These are phyloP conservation scores for Sugiyamaella neomexicana DNA, from an alignment of 1,139 yeast species.

Conservation along the genomic window DNA sequence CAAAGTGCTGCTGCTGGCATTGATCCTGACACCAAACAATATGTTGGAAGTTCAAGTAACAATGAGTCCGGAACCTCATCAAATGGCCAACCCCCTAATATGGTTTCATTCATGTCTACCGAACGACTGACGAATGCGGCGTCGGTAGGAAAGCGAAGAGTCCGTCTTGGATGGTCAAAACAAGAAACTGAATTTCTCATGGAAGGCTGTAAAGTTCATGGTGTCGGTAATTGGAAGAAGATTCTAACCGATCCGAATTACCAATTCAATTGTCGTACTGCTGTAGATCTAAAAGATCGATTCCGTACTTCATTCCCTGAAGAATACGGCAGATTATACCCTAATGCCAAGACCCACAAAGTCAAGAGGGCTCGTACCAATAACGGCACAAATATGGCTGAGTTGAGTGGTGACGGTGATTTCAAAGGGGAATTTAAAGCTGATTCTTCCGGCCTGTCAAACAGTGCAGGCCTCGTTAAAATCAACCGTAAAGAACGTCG, in stretches of 20 bases:
- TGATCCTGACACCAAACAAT: slow-evolving; percentile 7
- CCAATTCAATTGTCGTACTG: slow-evolving; percentile 46
- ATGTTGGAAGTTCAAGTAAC: background rate
- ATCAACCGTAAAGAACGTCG: slow-evolving; percentile 48
- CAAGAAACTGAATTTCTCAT: slow-evolving; percentile 45
- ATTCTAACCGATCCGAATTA: slow-evolving; percentile 44
- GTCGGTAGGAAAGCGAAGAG: slow-evolving; percentile 36
- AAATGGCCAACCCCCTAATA: slow-evolving; percentile 15
- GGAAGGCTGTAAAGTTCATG: slow-evolving; percentile 47
- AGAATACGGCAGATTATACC: slow-evolving; percentile 46
- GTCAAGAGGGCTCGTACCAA: slow-evolving; percentile 31
- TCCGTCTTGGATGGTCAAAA: slow-evolving; percentile 45
- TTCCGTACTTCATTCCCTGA: slow-evolving; percentile 49
- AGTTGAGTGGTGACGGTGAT: slow-evolving; percentile 10
- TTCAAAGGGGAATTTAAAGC: background rate
- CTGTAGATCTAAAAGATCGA: slow-evolving; percentile 45
- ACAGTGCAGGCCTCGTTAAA: slow-evolving; percentile 34
- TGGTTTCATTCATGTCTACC: slow-evolving; percentile 20
- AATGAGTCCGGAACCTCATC: background rate
- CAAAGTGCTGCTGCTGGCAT: slow-evolving; percentile 1
- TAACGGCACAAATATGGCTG: slow-evolving; percentile 7
- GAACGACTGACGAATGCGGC: slow-evolving; percentile 19
- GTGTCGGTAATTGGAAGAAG: slow-evolving; percentile 51
- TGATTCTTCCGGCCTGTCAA: background rate
- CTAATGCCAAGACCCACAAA: slow-evolving; percentile 48